Percentiles rank a stretch among this genome's conserved stretches.
Evolutionary conservation across 2,329 filamentous ascomycete genomes (phyloP).

Genomic region (Venturia effusa): DNA sequence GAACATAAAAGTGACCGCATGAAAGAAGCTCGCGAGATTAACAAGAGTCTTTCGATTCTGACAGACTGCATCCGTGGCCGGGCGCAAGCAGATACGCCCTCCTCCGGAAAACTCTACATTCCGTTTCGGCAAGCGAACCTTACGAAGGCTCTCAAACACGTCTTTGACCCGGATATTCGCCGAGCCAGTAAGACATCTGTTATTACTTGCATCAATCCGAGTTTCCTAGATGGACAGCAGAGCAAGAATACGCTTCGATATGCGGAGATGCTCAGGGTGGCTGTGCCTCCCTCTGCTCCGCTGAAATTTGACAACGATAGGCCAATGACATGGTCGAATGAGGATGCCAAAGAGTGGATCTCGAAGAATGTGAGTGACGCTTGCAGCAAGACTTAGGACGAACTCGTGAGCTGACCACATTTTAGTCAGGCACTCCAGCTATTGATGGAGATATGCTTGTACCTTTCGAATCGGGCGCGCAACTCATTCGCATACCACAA

Average conservation of each 20-base stretch:
- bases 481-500: slow-evolving; percentile 1
- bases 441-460: background rate
- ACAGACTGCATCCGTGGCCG: slow-evolving; percentile 4
- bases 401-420: background rate
- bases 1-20: slow-evolving; percentile 76
- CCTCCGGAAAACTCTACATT: background rate
- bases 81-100: background rate
- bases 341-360: background rate
- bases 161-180: slow-evolving; percentile 1
- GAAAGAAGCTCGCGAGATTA: slow-evolving; percentile 95
- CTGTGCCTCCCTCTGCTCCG: background rate
- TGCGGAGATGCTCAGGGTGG: slow-evolving; percentile 4
- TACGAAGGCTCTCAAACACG: slow-evolving; percentile 7
- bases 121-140: slow-evolving; percentile 3
- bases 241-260: slow-evolving; percentile 6
- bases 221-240: background rate
- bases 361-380: background rate
- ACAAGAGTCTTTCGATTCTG: slow-evolving; percentile 57
- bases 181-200: slow-evolving; percentile 1
- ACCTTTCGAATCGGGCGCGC: background rate
- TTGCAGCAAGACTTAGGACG: background rate
- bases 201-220: background rate
- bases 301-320: background rate
- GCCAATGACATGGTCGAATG: slow-evolving; percentile 2
- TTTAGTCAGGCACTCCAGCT: background rate